Conservation (phyloP, 805 yeast species). For the Millerozyma acaciae region DNA sequence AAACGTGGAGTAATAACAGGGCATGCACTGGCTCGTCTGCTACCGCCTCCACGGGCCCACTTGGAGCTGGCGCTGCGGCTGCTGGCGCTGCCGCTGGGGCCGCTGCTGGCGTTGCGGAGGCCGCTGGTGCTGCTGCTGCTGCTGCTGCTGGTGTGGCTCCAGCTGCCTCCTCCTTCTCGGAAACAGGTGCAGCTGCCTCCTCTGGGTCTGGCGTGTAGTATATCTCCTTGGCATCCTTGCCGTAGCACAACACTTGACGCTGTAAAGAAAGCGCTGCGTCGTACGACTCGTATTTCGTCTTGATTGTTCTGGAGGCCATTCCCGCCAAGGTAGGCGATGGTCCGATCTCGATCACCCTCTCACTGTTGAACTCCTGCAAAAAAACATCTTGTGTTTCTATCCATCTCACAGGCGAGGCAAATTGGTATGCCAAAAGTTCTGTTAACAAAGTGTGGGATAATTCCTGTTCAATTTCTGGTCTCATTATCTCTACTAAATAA, state of each 20-base stretch:
- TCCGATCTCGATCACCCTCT: conserved; percentile 96
- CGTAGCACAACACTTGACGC: conserved; percentile 92
- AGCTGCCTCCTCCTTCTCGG: conserved; percentile 17
- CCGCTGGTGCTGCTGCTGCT: conserved; percentile 50
- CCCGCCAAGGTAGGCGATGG: conserved; percentile 99
- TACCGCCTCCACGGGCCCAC: conserved; percentile 78
- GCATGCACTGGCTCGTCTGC: conserved; percentile 92
- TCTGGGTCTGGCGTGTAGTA: conserved; percentile 88
- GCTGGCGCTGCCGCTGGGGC: conserved; percentile 55
- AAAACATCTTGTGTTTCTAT: conserved; percentile 99
- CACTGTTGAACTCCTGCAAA: conserved; percentile 89
- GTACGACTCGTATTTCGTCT: conserved; percentile 93
- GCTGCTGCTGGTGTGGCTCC: conserved; percentile 25
- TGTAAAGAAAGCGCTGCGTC: conserved; percentile 94
- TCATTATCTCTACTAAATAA: too few species aligned
- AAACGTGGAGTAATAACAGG: conserved; percentile 71
- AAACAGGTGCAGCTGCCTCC: conserved; percentile 27
- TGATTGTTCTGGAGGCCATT: conserved; percentile 95
- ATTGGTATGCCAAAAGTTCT: conserved; percentile 96
- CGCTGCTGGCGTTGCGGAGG: conserved; percentile 53
- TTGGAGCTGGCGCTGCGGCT: conserved; percentile 62
- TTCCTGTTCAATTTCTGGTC: conserved; percentile 96
- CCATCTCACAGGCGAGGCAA: conserved; percentile 99
- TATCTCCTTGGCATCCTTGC: conserved; percentile 94
- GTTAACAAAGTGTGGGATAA: conserved; percentile 91